Percentiles rank a stretch among this genome's conserved stretches.
Evolutionary conservation across 305 asterid genomes (phyloP).

Genomic region (Petunia hybrid): DNA sequence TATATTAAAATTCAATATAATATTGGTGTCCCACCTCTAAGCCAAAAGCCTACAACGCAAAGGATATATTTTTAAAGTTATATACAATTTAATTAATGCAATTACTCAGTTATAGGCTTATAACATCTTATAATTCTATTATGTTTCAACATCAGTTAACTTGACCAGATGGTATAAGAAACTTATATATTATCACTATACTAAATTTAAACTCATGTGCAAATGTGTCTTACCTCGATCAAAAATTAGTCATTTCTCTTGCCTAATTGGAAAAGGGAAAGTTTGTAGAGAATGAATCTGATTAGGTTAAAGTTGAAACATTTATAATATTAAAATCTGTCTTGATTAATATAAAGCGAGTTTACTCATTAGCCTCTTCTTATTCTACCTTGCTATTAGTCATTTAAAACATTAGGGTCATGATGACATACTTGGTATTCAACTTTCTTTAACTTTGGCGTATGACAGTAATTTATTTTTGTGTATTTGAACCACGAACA

Average conservation of each 20-base stretch:
- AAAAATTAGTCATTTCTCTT: neutral
- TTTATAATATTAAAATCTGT: constrained; percentile 2
- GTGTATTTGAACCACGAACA: neutral
- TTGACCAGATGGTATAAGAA: neutral
- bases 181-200: too few species aligned
- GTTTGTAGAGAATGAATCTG: neutral
- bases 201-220: neutral
- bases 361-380: neutral
- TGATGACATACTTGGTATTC: constrained; percentile 15
- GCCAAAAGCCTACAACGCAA: too few species aligned
- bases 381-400: neutral
- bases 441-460: neutral
- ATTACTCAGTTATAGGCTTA: too few species aligned
- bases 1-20: neutral
- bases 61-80: too few species aligned
- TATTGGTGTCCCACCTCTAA: too few species aligned
- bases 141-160: neutral
- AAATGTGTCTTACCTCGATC: neutral
- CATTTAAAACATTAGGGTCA: neutral
- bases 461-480: neutral
- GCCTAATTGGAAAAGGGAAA: neutral
- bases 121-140: too few species aligned
- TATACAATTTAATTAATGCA: too few species aligned
- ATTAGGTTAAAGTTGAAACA: constrained; percentile 18
- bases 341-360: neutral